Evolutionary conservation across 1,284 basidiomycete species (phyloP).

Genomic region (Ganoderma lingzhi): DNA sequence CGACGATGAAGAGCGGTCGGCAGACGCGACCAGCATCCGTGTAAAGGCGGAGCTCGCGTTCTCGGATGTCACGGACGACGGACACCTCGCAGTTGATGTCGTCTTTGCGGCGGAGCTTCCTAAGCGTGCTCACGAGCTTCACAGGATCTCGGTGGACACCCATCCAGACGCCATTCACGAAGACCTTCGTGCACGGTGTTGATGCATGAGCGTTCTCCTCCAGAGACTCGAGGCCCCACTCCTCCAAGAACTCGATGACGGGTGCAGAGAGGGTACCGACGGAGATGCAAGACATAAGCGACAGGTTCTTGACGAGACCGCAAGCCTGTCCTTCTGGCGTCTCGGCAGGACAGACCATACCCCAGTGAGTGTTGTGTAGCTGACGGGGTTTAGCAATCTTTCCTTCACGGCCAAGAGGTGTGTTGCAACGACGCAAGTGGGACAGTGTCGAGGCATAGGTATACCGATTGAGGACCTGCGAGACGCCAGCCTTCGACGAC

Average conservation of each 20-base stretch:
- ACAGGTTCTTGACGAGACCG: slow-evolving; percentile 98
- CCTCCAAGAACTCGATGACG: slow-evolving; percentile 98
- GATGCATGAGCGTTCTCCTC: slow-evolving; percentile 91
- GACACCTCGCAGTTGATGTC: slow-evolving; percentile 97
- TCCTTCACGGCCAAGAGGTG: slow-evolving; percentile 96
- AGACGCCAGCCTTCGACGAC: slow-evolving; percentile 98
- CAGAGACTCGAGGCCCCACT: slow-evolving; percentile 95
- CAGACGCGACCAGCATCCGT: slow-evolving; percentile 98
- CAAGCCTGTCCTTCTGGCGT: slow-evolving; percentile 99
- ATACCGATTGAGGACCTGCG: slow-evolving; percentile 98
- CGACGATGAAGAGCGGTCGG: slow-evolving; percentile 97
- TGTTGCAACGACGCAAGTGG: slow-evolving; percentile 97
- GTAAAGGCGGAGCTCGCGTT: slow-evolving; percentile 93
- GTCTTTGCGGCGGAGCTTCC: slow-evolving; percentile 92
- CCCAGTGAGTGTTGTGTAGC: slow-evolving; percentile 99
- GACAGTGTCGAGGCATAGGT: slow-evolving; percentile 99
- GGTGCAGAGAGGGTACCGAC: slow-evolving; percentile 97
- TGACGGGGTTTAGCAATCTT: slow-evolving; percentile 99
- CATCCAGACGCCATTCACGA: slow-evolving; percentile 99
- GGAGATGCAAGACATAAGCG: slow-evolving; percentile 98
- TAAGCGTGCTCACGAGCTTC: slow-evolving; percentile 92
- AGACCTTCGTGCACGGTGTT: slow-evolving; percentile 92
- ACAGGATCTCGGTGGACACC: slow-evolving; percentile 98
- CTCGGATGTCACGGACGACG: slow-evolving; percentile 96
- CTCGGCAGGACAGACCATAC: slow-evolving; percentile 99